phyloP scores from a whole-genome alignment of 2,329 filamentous ascomycete genomes.

The Ascochyta lentis region DNA sequence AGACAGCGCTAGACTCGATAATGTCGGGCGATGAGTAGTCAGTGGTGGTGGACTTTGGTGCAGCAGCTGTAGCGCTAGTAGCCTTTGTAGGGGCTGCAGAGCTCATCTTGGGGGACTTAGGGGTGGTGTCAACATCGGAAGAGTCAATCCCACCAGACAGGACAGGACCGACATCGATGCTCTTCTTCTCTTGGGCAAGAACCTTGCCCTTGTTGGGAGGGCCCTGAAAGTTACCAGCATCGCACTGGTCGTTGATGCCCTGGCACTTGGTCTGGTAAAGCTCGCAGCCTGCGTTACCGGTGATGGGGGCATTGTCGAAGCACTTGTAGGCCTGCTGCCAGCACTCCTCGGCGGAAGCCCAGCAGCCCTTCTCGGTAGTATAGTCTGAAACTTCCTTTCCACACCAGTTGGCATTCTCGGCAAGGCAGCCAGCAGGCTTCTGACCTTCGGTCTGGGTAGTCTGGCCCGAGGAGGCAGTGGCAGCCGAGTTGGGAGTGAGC shows the following conservation, averaged over 20 bases:
- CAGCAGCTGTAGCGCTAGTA: background rate
- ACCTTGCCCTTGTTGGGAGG: conserved; percentile 53
- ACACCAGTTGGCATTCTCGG: conserved; percentile 77
- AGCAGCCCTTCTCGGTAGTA: conserved; percentile 64
- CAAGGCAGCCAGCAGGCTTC: conserved; percentile 63
- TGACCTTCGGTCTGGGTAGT: conserved; percentile 56
- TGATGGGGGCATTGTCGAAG: conserved; percentile 64
- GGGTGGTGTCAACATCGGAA: conserved; percentile 19
- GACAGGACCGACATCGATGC: conserved; percentile 41
- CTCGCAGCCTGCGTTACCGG: conserved; percentile 65
- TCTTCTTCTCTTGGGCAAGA: conserved; percentile 42
- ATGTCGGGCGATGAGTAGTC: conserved; percentile 14
- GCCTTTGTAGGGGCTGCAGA: conserved; percentile 1
- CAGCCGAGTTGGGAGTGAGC: conserved; percentile 42
- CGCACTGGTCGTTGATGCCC: conserved; percentile 52
- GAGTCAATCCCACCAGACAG: conserved; percentile 20
- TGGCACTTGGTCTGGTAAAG: conserved; percentile 69
- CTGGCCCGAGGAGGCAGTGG: conserved; percentile 15
- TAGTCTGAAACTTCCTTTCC: conserved; percentile 67
- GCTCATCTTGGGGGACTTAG: conserved; percentile 18
- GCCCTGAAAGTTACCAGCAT: conserved; percentile 50
- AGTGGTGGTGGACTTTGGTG: conserved; percentile 13
- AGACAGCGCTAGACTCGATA: conserved; percentile 6
- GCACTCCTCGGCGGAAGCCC: conserved; percentile 54
- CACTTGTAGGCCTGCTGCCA: conserved; percentile 67